A percentile compares a stretch with the other conserved stretches of the same genome.
phyloP scores from a whole-genome alignment of 306 rosid species.

The Dalbergia oliveri region DNA sequence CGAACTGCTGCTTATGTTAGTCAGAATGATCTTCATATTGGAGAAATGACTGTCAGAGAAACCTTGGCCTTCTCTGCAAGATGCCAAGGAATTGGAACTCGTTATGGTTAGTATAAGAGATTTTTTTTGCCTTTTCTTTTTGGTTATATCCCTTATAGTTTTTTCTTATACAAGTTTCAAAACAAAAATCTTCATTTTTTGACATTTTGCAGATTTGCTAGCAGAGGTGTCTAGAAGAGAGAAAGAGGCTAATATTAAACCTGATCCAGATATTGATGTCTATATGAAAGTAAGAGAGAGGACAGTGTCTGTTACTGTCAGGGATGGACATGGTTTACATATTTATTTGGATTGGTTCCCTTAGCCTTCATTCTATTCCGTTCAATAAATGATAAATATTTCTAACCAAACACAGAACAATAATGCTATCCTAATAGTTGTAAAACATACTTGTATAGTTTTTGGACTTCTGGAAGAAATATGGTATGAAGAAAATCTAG shows the following conservation, averaged over 20 bases:
- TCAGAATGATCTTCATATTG: slow-evolving; percentile 75
- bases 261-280: slow-evolving; percentile 72
- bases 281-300: slow-evolving; percentile 65
- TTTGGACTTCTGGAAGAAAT: too few relatives aligned
- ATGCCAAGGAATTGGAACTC: slow-evolving; percentile 75
- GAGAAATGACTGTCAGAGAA: slow-evolving; percentile 81
- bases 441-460: too few relatives aligned
- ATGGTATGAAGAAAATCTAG: too few relatives aligned
- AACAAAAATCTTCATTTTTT: not conserved
- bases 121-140: not conserved
- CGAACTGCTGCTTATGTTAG: slow-evolving; percentile 76
- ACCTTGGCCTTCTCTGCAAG: slow-evolving; percentile 79
- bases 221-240: slow-evolving; percentile 76
- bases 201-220: slow-evolving; percentile 58
- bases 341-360: not conserved
- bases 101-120: slow-evolving; percentile 59
- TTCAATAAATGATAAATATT: too few relatives aligned
- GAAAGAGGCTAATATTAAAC: slow-evolving; percentile 64
- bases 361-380: not conserved
- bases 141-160: too few relatives aligned
- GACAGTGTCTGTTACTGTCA: too few relatives aligned
- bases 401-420: too few relatives aligned
- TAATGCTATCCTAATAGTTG: too few relatives aligned
- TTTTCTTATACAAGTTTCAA: too few relatives aligned
- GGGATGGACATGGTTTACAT: not conserved